Evolutionary conservation across 257 asterid genomes (phyloP), one percentile per base, ranked within the genome.

Genomic region (Solanum gracilifrons): DNA sequence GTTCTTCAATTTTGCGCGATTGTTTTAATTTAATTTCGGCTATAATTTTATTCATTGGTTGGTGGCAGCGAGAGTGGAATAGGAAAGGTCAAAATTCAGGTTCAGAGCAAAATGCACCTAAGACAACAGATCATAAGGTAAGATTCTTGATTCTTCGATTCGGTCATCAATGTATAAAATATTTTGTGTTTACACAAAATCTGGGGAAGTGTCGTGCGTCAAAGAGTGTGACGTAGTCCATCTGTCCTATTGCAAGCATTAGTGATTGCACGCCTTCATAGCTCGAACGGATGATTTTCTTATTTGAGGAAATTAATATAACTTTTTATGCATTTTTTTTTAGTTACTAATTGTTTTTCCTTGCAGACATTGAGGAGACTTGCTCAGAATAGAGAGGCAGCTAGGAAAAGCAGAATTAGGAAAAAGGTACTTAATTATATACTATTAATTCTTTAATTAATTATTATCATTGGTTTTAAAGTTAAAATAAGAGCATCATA

Each of bases 381-480:
- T 89, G 99, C 98, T 87, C 99, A 96, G 93, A 96, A 96, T 91
- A 92, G 99, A 83, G 99, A 96, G 91, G 99, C 99, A 87, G 99
- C 99, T 23, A 93, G 98, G 92, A 96, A 95, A 89, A 96, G 98
- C 92, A 93, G 99, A 83, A 94, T 96, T 16, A 92, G 98, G 92
- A 96, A 96, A 90, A 96, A 96, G 96, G 99, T 71, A 37, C 23
- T 29, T 20, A 39, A 15, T 10, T 46, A 62, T 11, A 25, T 15
- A 55, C 64, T 23, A 32, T 23, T 32, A 29, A 48, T 60, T 35
- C 31, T 62, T 62, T 62, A 23, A 20, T 60, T 83, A 32, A 20
- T 60, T 60, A 20, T 55, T 55, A 33, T 18, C 68, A 33, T 84
- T 33, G 32, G 9, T 62, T 21, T 84, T 4, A 6, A 5, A 11